Evolutionary conservation across 371 early-diverging fungal genomes (phyloP), one percentile per base, ranked within the genome.

Genomic region (Mortierella sp.): DNA sequence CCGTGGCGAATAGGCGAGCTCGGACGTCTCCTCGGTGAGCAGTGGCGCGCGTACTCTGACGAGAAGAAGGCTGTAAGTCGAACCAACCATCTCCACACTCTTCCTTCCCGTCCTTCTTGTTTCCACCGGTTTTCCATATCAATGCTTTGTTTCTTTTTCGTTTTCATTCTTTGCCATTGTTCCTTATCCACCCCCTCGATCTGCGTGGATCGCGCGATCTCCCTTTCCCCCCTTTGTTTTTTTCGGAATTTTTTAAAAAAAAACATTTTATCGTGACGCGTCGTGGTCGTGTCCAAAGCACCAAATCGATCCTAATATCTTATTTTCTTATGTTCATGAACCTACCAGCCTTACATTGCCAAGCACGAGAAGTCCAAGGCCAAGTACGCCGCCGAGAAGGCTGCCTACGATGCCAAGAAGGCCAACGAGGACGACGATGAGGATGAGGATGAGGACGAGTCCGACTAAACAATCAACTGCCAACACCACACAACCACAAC

Each of bases 11-110:
- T 79, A 92, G 92, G 90, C 71, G 88, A 93, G 61, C 89, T 95
- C 64, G 93, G 94, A 73, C 94, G 93, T 88, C 80, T 93, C 69
- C 90, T 96, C 64, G 97, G 97, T 76, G 91, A 92, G 68, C 87
- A 88, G 88, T 96, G 97, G 96, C 93, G 93, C 86, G 55, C 67
- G 2, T 86, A 93, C 88, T 41, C 80, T 55, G 93, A 93, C 0
- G 87, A 87, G 50, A 91, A 94, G 66, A 91, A 92, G 87, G 85
- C 87, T 79, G 90, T 90, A 89, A 88, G 76, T 81, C 26, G 14
- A 43, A 29, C 14, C 9, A 45, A 2, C 31, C 47, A 44, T 5
- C 43, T 26, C 29, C 52, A n/a, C 50, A 37, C 22, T 44, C 10
- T 37, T 41, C 29, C 2, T 34, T 24, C 45, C 34, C 29, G 10